Evolutionary conservation across 2,329 filamentous ascomycete species (phyloP).

Genomic region (Orbilia blumenaviensis): DNA sequence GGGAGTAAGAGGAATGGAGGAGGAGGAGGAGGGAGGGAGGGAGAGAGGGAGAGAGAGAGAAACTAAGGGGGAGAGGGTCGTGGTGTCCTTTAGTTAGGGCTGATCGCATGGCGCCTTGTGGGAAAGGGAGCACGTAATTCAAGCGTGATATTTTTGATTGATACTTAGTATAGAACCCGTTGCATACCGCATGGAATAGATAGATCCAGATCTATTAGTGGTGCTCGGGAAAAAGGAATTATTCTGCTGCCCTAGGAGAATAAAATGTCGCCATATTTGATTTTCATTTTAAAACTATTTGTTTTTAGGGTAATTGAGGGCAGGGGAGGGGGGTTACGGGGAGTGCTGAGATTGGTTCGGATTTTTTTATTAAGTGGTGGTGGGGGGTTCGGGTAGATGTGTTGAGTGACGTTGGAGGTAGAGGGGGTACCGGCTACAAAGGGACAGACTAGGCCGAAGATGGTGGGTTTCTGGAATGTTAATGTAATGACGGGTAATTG

Average conservation of each 20-base stretch:
- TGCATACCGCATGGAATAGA: background rate
- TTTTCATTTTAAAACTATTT: too few relatives aligned
- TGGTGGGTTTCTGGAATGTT: conserved; percentile 8
- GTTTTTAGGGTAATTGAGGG: background rate
- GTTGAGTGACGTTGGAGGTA: conserved; percentile 21
- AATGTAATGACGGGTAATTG: too few relatives aligned
- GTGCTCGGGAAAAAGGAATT: too few relatives aligned
- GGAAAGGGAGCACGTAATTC: conserved; percentile 46
- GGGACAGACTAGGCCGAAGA: conserved; percentile 2
- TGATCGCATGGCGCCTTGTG: conserved; percentile 48
- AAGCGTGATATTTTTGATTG: background rate
- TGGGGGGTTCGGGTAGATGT: conserved; percentile 16
- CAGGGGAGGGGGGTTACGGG: background rate
- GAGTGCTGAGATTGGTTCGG: background rate
- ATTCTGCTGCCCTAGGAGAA: too few relatives aligned
- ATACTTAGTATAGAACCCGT: too few relatives aligned
- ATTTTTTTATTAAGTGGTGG: background rate
- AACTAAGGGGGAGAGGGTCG: background rate
- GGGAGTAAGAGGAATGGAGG: background rate
- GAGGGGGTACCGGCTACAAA: background rate
- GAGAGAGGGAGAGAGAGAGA: background rate
- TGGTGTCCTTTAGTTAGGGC: too few relatives aligned
- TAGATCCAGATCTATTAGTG: too few relatives aligned
- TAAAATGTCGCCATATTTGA: too few relatives aligned
- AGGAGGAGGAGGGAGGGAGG: background rate